These are phyloP conservation scores for Ganoderma lucidum DNA, from an alignment of 1,284 basidiomycete genomes.

Conservation along the genomic window DNA sequence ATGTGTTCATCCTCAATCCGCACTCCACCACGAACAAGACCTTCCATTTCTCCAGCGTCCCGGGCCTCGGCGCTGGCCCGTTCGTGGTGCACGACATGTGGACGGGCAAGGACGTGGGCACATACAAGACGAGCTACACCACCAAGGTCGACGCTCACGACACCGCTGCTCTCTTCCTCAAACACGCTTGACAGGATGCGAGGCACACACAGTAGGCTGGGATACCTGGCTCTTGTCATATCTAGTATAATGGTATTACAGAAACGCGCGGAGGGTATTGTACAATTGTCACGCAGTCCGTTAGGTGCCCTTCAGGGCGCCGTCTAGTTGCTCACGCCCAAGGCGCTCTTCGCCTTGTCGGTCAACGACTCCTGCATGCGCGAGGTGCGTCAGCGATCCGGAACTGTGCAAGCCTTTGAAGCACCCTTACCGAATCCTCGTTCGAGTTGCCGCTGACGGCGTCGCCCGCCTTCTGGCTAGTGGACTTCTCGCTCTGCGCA, in stretches of 20 bases:
- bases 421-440: conserved; percentile 38
- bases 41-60: conserved; percentile 54
- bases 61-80: conserved; percentile 48
- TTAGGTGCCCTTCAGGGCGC: background rate
- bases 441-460: conserved; percentile 54
- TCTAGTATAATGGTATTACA: background rate
- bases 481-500: conserved; percentile 1
- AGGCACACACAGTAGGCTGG: background rate
- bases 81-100: conserved; percentile 65
- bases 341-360: conserved; percentile 41
- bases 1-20: conserved; percentile 64
- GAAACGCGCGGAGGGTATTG: background rate
- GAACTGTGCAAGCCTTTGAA: background rate
- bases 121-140: conserved; percentile 48
- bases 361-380: conserved; percentile 36
- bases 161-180: conserved; percentile 48
- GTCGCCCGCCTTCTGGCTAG: conserved; percentile 57
- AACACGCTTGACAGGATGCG: background rate
- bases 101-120: conserved; percentile 55
- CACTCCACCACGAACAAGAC: conserved; percentile 49
- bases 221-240: background rate
- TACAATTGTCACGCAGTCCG: background rate
- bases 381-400: background rate
- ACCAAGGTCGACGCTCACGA: conserved; percentile 56
- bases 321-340: conserved; percentile 36